phyloP scores from a whole-genome alignment of 2,329 filamentous ascomycete genomes.

The Aureobasidium vineae region DNA sequence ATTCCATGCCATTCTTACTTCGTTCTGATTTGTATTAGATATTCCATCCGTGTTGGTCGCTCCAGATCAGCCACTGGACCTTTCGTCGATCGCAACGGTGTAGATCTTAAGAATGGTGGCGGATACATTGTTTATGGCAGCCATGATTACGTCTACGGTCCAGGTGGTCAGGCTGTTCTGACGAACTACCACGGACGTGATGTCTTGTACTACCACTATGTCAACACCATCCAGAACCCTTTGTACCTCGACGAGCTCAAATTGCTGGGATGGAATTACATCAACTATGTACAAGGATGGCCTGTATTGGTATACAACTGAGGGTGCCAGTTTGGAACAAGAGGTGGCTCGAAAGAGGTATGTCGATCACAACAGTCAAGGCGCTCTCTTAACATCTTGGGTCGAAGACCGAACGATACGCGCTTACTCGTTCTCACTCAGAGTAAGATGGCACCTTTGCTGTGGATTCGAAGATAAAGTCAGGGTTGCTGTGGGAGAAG shows the following conservation, averaged over 20 bases:
- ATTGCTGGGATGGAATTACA: slow-evolving; percentile 25
- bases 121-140: slow-evolving; percentile 61
- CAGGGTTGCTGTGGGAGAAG: too few species aligned
- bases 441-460: too few species aligned
- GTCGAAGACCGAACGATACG: too few species aligned
- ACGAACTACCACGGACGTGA: slow-evolving; percentile 51
- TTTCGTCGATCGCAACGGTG: slow-evolving; percentile 58
- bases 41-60: slow-evolving; percentile 64
- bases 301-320: slow-evolving; percentile 14
- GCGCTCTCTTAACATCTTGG: background rate
- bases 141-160: slow-evolving; percentile 62
- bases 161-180: slow-evolving; percentile 63
- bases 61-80: slow-evolving; percentile 51
- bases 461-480: too few species aligned
- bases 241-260: slow-evolving; percentile 25
- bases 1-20: too few species aligned
- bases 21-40: slow-evolving; percentile 36
- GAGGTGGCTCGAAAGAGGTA: background rate
- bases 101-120: slow-evolving; percentile 55
- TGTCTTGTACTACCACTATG: slow-evolving; percentile 44
- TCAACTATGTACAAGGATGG: slow-evolving; percentile 25
- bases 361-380: background rate
- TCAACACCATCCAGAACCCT: slow-evolving; percentile 20
- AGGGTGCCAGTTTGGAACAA: too few species aligned
- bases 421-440: too few species aligned